Percentiles rank a stretch among this genome's conserved stretches.
These are phyloP conservation scores for Trypanosoma theileri DNA, from an alignment of 208 protist genomes.

Conservation along the genomic window DNA sequence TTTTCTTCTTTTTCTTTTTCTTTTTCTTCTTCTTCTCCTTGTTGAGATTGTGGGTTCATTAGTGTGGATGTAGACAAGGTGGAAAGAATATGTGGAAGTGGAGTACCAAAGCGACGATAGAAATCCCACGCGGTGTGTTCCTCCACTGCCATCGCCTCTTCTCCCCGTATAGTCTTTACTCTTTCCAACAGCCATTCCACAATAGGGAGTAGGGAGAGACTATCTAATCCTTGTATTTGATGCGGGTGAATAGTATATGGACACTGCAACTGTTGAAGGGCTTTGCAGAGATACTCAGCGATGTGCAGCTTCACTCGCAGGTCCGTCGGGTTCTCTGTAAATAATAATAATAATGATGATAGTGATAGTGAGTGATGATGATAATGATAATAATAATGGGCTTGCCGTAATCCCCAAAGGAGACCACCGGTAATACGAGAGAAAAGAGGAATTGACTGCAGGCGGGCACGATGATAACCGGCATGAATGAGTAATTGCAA, in stretches of 20 bases:
- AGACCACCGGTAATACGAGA: constrained; percentile 87
- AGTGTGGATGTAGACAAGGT: too few relatives aligned
- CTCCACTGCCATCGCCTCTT: constrained; percentile 54
- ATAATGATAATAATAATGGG: constrained; percentile 81
- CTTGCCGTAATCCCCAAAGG: constrained; percentile 69
- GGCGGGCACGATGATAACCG: constrained; percentile 86
- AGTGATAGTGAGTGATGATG: constrained; percentile 58
- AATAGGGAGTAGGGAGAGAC: constrained; percentile 52
- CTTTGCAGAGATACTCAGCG: constrained; percentile 22
- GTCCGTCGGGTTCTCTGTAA: too few relatives aligned
- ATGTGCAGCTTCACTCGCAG: constrained; percentile 74
- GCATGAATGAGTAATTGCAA: constrained; percentile 53
- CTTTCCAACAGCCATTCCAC: constrained; percentile 80
- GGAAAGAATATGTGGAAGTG: neutral
- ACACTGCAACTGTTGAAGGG: constrained; percentile 62
- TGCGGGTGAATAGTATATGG: constrained; percentile 56
- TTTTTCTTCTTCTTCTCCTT: too few relatives aligned
- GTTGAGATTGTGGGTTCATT: too few relatives aligned
- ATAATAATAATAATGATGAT: constrained; percentile 80
- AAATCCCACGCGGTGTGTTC: constrained; percentile 61
- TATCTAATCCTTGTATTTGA: constrained; percentile 85
- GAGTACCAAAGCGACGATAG: constrained; percentile 28
- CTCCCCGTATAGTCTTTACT: constrained; percentile 70
- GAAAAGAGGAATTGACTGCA: constrained; percentile 57
- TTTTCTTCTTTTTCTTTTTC: neutral